A percentile compares a stretch with the other conserved stretches of the same genome.
phyloP scores from a whole-genome alignment of 2,329 filamentous ascomycete genomes.

The Camillea tinctor region DNA sequence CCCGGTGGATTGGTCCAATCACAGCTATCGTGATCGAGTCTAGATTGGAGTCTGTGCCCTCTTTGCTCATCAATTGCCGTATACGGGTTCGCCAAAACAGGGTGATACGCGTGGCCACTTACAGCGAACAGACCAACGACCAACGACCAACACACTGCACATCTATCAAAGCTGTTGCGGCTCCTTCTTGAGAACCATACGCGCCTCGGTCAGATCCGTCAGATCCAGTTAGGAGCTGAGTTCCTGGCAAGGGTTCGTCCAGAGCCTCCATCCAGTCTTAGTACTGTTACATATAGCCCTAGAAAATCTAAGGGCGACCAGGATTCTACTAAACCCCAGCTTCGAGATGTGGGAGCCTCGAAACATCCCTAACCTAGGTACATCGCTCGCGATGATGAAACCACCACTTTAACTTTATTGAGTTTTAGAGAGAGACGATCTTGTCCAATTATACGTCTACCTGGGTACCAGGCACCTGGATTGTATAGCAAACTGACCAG shows the following conservation, averaged over 20 bases:
- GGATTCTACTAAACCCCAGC: constrained; percentile 10
- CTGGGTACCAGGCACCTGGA: not conserved
- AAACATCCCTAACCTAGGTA: not conserved
- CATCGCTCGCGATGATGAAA: not conserved
- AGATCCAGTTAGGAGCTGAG: constrained; percentile 10
- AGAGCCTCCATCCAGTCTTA: constrained; percentile 20
- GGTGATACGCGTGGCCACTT: not conserved
- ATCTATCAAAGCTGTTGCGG: constrained; percentile 3
- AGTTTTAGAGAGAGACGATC: not conserved
- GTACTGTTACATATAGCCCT: constrained; percentile 3
- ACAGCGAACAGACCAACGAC: not conserved
- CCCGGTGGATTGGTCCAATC: not conserved
- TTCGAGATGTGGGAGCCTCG: not conserved
- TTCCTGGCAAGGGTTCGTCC: constrained; percentile 3
- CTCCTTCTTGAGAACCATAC: not conserved
- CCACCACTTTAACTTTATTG: not conserved
- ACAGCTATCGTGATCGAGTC: not conserved
- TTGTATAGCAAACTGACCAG: not conserved
- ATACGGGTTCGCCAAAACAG: not conserved
- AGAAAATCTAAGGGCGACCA: constrained; percentile 7
- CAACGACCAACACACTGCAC: not conserved
- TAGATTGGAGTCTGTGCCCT: not conserved
- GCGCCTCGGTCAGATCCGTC: constrained; percentile 12
- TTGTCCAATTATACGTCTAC: not conserved
- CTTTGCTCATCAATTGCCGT: not conserved